Conservation (phyloP, 1,139 yeast genomes). For the Nematodospora anomalae region DNA sequence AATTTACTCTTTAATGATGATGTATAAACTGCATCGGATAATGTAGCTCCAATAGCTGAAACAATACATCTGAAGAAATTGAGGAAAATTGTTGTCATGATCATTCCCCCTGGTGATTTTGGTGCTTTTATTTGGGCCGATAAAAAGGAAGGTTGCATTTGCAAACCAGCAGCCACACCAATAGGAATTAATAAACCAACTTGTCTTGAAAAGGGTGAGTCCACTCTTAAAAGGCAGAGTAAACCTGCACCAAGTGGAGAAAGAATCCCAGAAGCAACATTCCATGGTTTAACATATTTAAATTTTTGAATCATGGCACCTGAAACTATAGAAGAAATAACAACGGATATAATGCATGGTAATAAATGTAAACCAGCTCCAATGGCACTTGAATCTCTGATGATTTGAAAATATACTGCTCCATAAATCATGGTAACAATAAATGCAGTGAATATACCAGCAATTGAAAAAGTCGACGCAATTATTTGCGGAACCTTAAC, state of each 20-base stretch:
- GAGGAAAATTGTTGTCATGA: slow-evolving; percentile 36
- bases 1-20: slow-evolving; percentile 25
- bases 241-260: slow-evolving; percentile 39
- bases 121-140: slow-evolving; percentile 38
- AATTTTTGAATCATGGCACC: slow-evolving; percentile 34
- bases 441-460: slow-evolving; percentile 26
- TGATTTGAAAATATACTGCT: slow-evolving; percentile 40
- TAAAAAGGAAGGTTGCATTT: slow-evolving; percentile 30
- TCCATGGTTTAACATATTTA: slow-evolving; percentile 31
- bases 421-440: slow-evolving; percentile 28
- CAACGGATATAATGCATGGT: slow-evolving; percentile 38
- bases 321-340: slow-evolving; percentile 27
- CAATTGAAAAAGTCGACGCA: slow-evolving; percentile 24
- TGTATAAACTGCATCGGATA: slow-evolving; percentile 38
- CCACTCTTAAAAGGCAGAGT: slow-evolving; percentile 29
- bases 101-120: slow-evolving; percentile 35
- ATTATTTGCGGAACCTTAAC: slow-evolving; percentile 23
- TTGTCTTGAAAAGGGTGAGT: slow-evolving; percentile 26
- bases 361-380: slow-evolving; percentile 41
- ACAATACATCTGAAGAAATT: slow-evolving; percentile 33
- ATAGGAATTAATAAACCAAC: slow-evolving; percentile 36
- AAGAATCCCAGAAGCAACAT: slow-evolving; percentile 25
- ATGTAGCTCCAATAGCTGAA: slow-evolving; percentile 30
- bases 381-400: slow-evolving; percentile 33
- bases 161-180: slow-evolving; percentile 33